Evolutionary conservation across 768 basidiomycete species (phyloP), one percentile per base, ranked within the genome.

Genomic region (Hygrocybe coccinea): DNA sequence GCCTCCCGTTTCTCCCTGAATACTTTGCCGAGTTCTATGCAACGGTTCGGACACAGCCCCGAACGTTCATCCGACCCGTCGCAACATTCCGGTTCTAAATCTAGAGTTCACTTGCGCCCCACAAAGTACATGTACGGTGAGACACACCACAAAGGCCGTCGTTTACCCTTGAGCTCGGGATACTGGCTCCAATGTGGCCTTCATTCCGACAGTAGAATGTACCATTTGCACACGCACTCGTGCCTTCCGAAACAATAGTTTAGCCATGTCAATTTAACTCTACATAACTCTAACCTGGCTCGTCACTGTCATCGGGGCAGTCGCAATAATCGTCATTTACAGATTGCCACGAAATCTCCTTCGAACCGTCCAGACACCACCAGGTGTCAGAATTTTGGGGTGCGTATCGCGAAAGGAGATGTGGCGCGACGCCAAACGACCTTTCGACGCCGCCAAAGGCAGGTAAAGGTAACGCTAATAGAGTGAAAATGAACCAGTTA

Each of bases 301-400:
- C 94, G 60, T 97, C 94, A 60, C 89, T 93, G n/a, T 93, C 93
- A 65, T 97, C 94, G 29, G 78, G 76, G 66, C 94, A 97, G 72
- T 97, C 94, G 65, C 94, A 97, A 64, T 85, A 92, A 70, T 97
- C 93, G 65, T 97, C 91, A 68, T 97, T 97, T 22, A 97, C 85
- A 17, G 88, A 84, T 34, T 74, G 71, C 85, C 86, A 92, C 2
- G 85, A 73, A 59, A 97, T 91, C 58, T 82, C 78, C 64, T 85
- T 86, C 0, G 83, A 85, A 19, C 86, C 87, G 62, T 94, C 87
- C 57, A 95, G 71, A 71, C 93, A 97, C 59, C 73, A 79, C 89
- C 92, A 95, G 22, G 69, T 74, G 55, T 77, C 80, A 21, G 78
- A 75, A 51, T 70, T 72, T 5, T 74, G 69, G 11, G 86, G 77